Percentiles rank a stretch among this genome's conserved stretches.
These are phyloP conservation scores for Bryoerythrophyllum caledonicum DNA, from an alignment of 225 moss, liverwort and hornwort species.

Conservation along the genomic window DNA sequence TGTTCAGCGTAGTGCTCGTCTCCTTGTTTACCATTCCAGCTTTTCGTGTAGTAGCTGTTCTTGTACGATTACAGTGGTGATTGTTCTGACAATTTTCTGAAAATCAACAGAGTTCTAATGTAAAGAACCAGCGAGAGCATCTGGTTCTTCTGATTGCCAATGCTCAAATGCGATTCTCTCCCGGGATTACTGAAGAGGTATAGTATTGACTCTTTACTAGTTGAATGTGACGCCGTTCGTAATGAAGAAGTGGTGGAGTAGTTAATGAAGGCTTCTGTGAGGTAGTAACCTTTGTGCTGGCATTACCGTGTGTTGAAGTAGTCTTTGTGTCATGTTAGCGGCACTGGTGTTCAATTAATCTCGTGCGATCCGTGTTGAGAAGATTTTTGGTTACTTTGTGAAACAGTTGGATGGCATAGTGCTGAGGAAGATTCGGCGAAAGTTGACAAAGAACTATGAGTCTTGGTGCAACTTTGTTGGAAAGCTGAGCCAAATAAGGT, in stretches of 20 bases:
- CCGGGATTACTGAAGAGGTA: constrained; percentile 41
- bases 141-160: constrained; percentile 93
- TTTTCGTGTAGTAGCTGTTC: not conserved
- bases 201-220: not conserved
- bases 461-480: constrained; percentile 86
- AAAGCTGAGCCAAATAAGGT: constrained; percentile 63
- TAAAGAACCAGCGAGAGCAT: constrained; percentile 94
- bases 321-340: constrained; percentile 19
- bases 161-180: constrained; percentile 87
- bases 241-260: not conserved
- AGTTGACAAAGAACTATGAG: constrained; percentile 85
- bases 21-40: not conserved
- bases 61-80: not conserved
- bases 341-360: constrained; percentile 8
- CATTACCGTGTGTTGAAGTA: constrained; percentile 1
- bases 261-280: constrained; percentile 6
- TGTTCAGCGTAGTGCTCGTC: not conserved
- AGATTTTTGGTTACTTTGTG: constrained; percentile 25
- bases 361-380: constrained; percentile 16
- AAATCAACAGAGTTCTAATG: constrained; percentile 58
- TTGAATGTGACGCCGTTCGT: constrained; percentile 4
- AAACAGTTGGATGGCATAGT: constrained; percentile 74
- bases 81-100: constrained; percentile 15
- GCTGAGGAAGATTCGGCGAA: constrained; percentile 68
- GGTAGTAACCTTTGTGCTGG: not conserved